Evolutionary conservation across 345 rosid species (phyloP), one percentile per base, ranked within the genome.

Genomic region (Camelina hispida): DNA sequence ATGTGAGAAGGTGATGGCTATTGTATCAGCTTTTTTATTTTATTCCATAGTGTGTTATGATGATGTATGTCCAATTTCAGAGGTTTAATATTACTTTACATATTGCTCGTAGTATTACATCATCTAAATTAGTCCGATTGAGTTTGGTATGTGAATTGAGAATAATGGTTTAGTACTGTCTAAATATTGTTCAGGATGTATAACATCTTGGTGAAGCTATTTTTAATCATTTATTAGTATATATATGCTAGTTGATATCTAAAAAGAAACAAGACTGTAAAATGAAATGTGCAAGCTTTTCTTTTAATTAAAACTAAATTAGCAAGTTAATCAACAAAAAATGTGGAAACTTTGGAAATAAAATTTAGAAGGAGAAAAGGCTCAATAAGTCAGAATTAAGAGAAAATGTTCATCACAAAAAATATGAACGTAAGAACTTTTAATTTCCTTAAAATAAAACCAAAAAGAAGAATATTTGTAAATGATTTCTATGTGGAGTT

Each of bases 1-100:
- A 66, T 70, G 73, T 77, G 83, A 81, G 85, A 86, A 83, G 87
- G 88, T 68, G 82, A 87, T 77, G 83, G 72, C 75, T 54, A 44
- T 60, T 77, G 72, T 66, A 64, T 54, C 73, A 72, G 62, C 61
- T 64, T 59, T 59, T 34, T 69, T 54, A 25, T 68, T 46, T 61
- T 17, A 15, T 18, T 6, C 64, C 68, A 10, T 14, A 48, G 40
- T 51, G 40, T 51, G 37, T 67, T 62, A 44, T 67, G 72, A 53
- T 67, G 76, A 40, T 58, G 30, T 52, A 61, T 68, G 71, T 64
- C 62, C 53, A 38, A 5, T 48, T 70, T 56, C 71, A 46, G 58
- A 52, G 58, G 42, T 53, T 62, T 62, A 20, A 18, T 54, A 20
- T 12, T 61, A 53, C 8, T 68, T 58, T 67, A 37, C 30, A 40